phyloP scores from a whole-genome alignment of 2,329 filamentous ascomycete genomes.

The Rutstroemia sp. region DNA sequence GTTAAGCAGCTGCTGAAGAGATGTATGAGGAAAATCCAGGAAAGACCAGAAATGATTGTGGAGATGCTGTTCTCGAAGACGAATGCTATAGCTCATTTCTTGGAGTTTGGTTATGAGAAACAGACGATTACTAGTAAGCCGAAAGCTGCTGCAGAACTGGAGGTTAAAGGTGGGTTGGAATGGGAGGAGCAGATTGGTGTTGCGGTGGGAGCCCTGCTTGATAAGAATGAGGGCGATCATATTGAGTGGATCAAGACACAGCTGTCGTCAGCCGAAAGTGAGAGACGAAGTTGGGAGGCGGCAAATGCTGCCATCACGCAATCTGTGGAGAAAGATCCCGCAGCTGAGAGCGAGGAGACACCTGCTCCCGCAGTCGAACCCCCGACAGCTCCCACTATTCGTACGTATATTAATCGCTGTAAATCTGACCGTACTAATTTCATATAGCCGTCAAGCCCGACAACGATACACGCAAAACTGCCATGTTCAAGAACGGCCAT shows the following conservation, averaged over 20 bases:
- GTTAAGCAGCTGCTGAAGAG: constrained; percentile 76
- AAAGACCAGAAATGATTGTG: constrained; percentile 76
- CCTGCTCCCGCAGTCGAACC: constrained; percentile 25
- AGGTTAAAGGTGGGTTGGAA: constrained; percentile 67
- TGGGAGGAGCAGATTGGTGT: constrained; percentile 63
- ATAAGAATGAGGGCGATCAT: constrained; percentile 68
- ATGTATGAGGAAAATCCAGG: constrained; percentile 75
- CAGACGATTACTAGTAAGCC: constrained; percentile 60
- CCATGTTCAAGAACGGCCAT: constrained; percentile 85
- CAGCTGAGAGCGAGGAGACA: constrained; percentile 30
- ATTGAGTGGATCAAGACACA: constrained; percentile 77
- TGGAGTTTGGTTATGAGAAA: constrained; percentile 86
- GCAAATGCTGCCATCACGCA: constrained; percentile 55
- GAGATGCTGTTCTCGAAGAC: constrained; percentile 96
- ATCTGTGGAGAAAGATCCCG: constrained; percentile 34
- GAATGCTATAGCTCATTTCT: constrained; percentile 70
- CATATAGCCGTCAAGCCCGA: constrained; percentile 38
- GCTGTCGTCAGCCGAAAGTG: constrained; percentile 58
- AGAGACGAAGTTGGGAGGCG: constrained; percentile 72
- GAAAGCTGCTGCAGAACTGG: constrained; percentile 70
- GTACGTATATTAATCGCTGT: constrained; percentile 34
- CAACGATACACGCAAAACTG: constrained; percentile 57
- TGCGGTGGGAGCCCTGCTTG: constrained; percentile 69
- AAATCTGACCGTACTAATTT: constrained; percentile 16
- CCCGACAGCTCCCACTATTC: constrained; percentile 41